Conservation (phyloP, 1,284 basidiomycete species). For the Cryptococcus sp. region DNA sequence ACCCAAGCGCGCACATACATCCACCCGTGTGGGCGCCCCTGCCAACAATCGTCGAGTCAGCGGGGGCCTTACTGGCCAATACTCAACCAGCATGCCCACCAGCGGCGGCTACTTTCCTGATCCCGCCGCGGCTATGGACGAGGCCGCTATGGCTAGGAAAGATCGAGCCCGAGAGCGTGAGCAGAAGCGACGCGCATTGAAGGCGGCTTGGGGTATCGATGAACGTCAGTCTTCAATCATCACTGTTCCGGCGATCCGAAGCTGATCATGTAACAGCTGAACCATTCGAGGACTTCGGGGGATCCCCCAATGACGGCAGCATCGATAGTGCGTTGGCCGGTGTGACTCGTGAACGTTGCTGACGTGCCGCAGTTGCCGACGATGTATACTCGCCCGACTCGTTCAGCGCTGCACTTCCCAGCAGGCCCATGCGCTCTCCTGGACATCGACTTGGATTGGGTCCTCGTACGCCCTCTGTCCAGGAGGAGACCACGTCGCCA, state of each 20-base stretch:
- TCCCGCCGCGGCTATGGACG: conserved; percentile 28
- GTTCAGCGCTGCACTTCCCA: conserved; percentile 16
- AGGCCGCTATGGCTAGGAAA: conserved; percentile 33
- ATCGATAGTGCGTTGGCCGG: conserved; percentile 30
- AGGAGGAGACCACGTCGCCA: conserved; percentile 22
- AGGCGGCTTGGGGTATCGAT: conserved; percentile 54
- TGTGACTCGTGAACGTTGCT: not conserved
- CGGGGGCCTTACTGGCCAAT: conserved; percentile 48
- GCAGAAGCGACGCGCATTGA: conserved; percentile 48
- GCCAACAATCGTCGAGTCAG: conserved; percentile 27
- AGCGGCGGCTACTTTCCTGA: conserved; percentile 51
- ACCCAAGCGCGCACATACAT: conserved; percentile 11
- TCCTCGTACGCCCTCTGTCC: conserved; percentile 24
- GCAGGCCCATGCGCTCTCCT: conserved; percentile 37
- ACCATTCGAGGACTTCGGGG: conserved; percentile 53
- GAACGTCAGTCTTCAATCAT: conserved; percentile 40
- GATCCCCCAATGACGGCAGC: conserved; percentile 41
- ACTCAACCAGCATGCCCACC: conserved; percentile 50
- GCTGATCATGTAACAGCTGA: conserved; percentile 38
- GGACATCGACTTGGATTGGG: conserved; percentile 34
- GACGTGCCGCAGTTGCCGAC: conserved; percentile 21
- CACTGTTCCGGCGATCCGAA: not conserved
- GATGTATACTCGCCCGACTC: conserved; percentile 24
- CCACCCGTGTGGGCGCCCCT: conserved; percentile 9
- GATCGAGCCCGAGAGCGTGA: conserved; percentile 47